phyloP scores from a whole-genome alignment of 148 eudicot species.

The Rhododendron griersonianum region DNA sequence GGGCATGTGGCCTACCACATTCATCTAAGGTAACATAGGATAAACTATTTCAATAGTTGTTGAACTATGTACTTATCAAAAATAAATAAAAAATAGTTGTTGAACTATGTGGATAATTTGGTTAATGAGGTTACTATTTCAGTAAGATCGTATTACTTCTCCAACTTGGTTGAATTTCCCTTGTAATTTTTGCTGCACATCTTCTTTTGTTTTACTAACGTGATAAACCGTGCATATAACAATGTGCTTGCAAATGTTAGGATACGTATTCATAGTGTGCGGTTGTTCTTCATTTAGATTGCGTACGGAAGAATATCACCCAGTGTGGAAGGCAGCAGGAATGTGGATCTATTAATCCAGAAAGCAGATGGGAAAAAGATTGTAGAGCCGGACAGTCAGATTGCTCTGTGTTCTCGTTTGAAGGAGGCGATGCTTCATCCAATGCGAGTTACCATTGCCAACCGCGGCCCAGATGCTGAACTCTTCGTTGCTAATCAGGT shows the following conservation, averaged over 20 bases:
- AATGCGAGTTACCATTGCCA: conserved; percentile 59
- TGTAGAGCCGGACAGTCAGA: conserved; percentile 36
- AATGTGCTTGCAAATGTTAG: no score
- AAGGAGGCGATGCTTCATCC: conserved; percentile 78
- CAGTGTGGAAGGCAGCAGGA: conserved; percentile 52
- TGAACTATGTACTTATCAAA: no score
- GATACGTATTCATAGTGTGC: not conserved
- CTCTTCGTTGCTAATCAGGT: conserved; percentile 90
- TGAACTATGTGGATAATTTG: no score
- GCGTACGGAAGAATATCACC: conserved; percentile 64
- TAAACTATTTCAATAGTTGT: no score
- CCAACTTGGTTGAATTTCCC: no score
- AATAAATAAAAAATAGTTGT: no score
- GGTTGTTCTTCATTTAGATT: conserved; percentile 36
- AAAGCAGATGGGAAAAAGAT: conserved; percentile 66
- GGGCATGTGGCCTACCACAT: no score
- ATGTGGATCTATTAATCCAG: conserved; percentile 67
- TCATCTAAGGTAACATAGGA: no score
- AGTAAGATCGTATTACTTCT: no score
- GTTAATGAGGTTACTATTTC: no score
- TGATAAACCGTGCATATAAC: not conserved
- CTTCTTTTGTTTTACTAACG: no score
- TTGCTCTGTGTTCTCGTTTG: conserved; percentile 54
- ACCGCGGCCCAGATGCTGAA: conserved; percentile 88
- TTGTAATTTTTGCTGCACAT: no score